A percentile compares a stretch with the other conserved stretches of the same genome.
Conservation (phyloP, 2,329 filamentous ascomycete genomes). For the Ascochyta viciae-villosae region DNA sequence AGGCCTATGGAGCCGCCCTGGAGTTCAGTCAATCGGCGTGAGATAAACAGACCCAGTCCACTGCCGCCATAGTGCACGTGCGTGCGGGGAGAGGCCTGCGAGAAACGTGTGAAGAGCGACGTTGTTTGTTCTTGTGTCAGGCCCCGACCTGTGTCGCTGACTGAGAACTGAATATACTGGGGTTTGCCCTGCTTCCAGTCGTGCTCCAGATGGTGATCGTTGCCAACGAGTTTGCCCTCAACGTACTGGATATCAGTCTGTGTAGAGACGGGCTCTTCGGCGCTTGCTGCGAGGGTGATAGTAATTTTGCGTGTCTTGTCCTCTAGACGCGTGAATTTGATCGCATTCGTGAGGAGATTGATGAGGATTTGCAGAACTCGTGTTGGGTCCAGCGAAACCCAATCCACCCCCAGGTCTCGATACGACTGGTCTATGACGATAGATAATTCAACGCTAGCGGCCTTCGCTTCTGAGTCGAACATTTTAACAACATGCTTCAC, state of each 20-base stretch:
- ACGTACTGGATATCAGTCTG: conserved; percentile 42
- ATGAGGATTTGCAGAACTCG: conserved; percentile 49
- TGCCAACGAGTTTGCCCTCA: conserved; percentile 26
- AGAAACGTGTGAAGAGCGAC: conserved; percentile 41
- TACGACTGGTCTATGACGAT: conserved; percentile 48
- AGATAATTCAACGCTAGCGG: conserved; percentile 36
- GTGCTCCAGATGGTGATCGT: conserved; percentile 30
- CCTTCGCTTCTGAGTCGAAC: conserved; percentile 47
- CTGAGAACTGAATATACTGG: conserved; percentile 44
- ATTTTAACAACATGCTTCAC: conserved; percentile 45
- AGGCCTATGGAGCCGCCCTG: conserved; percentile 45
- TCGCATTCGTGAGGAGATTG: conserved; percentile 52
- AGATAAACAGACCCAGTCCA: conserved; percentile 47
- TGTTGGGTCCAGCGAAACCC: conserved; percentile 52
- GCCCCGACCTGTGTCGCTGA: conserved; percentile 52
- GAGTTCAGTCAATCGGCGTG: conserved; percentile 39
- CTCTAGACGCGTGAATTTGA: conserved; percentile 53
- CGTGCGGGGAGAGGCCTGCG: conserved; percentile 42
- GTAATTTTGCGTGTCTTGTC: conserved; percentile 40
- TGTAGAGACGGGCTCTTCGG: conserved; percentile 38
- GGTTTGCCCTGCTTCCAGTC: conserved; percentile 44
- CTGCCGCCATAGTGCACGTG: conserved; percentile 50
- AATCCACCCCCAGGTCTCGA: conserved; percentile 45
- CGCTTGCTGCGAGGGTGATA: conserved; percentile 46
- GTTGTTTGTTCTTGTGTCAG: conserved; percentile 47